Evolutionary conservation across 1,284 basidiomycete species (phyloP), one percentile per base, ranked within the genome.

Genomic region (Omphalotus olearius): DNA sequence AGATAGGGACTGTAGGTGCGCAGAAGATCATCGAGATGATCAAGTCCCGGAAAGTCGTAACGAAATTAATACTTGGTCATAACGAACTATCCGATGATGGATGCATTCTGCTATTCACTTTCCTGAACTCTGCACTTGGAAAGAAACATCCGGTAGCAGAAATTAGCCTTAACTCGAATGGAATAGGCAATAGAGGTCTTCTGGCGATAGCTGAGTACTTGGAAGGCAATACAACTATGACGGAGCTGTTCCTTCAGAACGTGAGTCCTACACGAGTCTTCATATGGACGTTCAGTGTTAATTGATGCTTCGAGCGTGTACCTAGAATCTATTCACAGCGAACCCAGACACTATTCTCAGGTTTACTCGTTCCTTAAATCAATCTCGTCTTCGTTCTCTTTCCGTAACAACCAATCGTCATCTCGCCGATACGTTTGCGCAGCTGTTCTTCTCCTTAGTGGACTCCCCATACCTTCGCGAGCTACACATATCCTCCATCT

Each of bases 81-180:
- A 87, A 84, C 57, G 56, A 69, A 11, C 73, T 88, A 2, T 74
- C 76, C 2, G 78, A 85, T 59, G 75, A 78, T 14, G 85, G 85
- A n/a, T 72, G 77, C 56, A 68, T 70, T 25, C 64, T 69, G 7
- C 64, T 88, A 6, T 84, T 86, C 60, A 64, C 67, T 26, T 85
- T 78, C 58, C 71, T 88, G 6, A 64, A 67, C 30, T 80, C 82
- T 4, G 57, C 66, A 13, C 57, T 68, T 17, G 82, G 79, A 6
- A 66, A 68, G 45, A 69, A 66, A 50, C 71, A 82, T 60, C 66
- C 64, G 47, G 70, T 88, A 52, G 60, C 66, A 1, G 78, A 83
- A 55, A 81, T 88, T 40, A 73, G 69, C 57, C 63, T 88, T 51
- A 83, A 80, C 52, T 68, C 71, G 9, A 83, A 80, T 59, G 57